Evolutionary conservation across 2,329 filamentous ascomycete genomes (phyloP).

Genomic region (Xylariomycetidae sp.): DNA sequence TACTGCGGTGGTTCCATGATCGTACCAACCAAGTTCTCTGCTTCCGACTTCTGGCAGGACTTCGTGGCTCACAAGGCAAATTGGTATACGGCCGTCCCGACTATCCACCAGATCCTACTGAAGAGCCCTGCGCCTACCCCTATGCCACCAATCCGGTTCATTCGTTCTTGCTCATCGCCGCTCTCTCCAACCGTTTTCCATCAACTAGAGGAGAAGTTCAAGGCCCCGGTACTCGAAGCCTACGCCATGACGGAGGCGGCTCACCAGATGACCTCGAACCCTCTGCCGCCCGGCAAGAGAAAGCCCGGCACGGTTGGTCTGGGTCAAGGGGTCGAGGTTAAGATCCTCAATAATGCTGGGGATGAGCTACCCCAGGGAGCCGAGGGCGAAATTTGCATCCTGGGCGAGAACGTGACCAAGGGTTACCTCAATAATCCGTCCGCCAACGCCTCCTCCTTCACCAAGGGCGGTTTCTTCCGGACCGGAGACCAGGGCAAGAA

Average conservation of each 20-base stretch:
- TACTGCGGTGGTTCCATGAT: constrained; percentile 73
- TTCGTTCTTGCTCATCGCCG: constrained; percentile 81
- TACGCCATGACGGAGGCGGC: constrained; percentile 92
- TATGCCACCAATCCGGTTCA: constrained; percentile 73
- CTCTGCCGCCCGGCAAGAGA: constrained; percentile 64
- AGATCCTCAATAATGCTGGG: constrained; percentile 68
- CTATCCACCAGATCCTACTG: constrained; percentile 85
- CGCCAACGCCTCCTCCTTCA: constrained; percentile 72
- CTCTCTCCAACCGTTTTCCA: constrained; percentile 78
- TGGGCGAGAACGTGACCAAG: constrained; percentile 76
- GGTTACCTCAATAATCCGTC: constrained; percentile 80
- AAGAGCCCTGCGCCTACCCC: constrained; percentile 65
- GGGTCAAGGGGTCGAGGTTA: constrained; percentile 71
- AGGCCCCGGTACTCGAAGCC: constrained; percentile 79
- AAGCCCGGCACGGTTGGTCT: constrained; percentile 79
- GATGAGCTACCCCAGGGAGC: constrained; percentile 62
- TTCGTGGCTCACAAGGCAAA: constrained; percentile 71
- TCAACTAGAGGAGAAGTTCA: constrained; percentile 69
- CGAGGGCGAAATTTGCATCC: constrained; percentile 80
- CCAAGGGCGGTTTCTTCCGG: constrained; percentile 74
- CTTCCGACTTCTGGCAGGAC: constrained; percentile 76
- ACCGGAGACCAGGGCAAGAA: constrained; percentile 82
- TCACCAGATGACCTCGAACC: constrained; percentile 79
- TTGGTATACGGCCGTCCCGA: constrained; percentile 92
- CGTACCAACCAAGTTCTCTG: constrained; percentile 75